These are phyloP conservation scores for Aspergillus aculeatinus DNA, from an alignment of 2,329 filamentous ascomycete genomes.

Conservation along the genomic window DNA sequence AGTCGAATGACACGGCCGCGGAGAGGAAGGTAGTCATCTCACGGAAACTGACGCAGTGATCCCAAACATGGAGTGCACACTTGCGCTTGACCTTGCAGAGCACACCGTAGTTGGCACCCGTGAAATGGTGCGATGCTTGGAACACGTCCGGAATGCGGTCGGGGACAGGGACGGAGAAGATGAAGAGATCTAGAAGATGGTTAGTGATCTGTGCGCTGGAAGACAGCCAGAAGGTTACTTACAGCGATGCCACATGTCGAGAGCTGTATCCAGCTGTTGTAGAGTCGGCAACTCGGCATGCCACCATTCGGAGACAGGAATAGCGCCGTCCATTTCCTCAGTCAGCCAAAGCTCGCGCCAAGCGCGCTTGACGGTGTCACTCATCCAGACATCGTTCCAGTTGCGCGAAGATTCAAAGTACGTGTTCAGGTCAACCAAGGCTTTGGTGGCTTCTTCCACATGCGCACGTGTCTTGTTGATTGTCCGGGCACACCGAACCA, in stretches of 20 bases:
- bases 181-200: constrained; percentile 13
- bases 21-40: constrained; percentile 53
- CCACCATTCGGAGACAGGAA: constrained; percentile 36
- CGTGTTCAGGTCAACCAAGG: constrained; percentile 48
- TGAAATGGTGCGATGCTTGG: constrained; percentile 60
- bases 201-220: constrained; percentile 18
- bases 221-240: constrained; percentile 55
- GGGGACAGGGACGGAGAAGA: constrained; percentile 16
- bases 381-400: constrained; percentile 50
- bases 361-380: constrained; percentile 41
- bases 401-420: constrained; percentile 50
- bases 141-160: constrained; percentile 19
- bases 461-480: constrained; percentile 42
- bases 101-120: constrained; percentile 59
- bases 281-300: constrained; percentile 40
- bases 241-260: constrained; percentile 42
- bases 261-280: constrained; percentile 33
- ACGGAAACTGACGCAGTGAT: constrained; percentile 62
- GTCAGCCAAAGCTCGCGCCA: constrained; percentile 50
- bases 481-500: constrained; percentile 52
- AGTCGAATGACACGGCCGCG: constrained; percentile 35
- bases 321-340: constrained; percentile 41
- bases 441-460: constrained; percentile 47
- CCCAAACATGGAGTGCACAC: constrained; percentile 62
- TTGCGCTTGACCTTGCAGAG: constrained; percentile 61